Percentiles rank a stretch among this genome's conserved stretches.
These are phyloP conservation scores for Taphrina betulina DNA, from an alignment of 1,139 yeast genomes.

Conservation along the genomic window DNA sequence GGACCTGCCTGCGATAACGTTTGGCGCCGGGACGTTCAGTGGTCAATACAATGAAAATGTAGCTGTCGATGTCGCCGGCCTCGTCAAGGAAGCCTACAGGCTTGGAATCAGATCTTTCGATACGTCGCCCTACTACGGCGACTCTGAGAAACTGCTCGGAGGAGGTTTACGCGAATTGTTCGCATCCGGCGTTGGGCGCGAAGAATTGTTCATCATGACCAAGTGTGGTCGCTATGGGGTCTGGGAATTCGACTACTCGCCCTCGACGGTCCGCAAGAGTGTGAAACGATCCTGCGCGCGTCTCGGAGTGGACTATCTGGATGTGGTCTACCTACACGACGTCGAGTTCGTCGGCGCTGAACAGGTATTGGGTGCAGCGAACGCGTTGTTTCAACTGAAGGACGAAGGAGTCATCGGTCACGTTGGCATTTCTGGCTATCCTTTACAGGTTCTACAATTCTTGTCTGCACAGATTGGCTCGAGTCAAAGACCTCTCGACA, in stretches of 20 bases:
- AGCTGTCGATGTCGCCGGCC: slow-evolving; percentile 51
- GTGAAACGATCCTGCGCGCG: slow-evolving; percentile 59
- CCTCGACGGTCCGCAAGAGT: slow-evolving; percentile 59
- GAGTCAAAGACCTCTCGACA: slow-evolving; percentile 60
- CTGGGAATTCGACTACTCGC: slow-evolving; percentile 72
- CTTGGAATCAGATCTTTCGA: slow-evolving; percentile 77
- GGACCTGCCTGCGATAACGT: slow-evolving; percentile 56
- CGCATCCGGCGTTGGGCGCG: slow-evolving; percentile 54
- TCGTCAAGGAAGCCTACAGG: slow-evolving; percentile 61
- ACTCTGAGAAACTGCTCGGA: slow-evolving; percentile 76
- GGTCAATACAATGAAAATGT: slow-evolving; percentile 67
- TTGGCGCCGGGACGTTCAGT: slow-evolving; percentile 88
- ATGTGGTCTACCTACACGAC: slow-evolving; percentile 53
- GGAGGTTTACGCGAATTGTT: slow-evolving; percentile 53
- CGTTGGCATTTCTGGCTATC: slow-evolving; percentile 86
- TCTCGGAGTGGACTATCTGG: slow-evolving; percentile 39
- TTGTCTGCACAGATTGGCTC: slow-evolving; percentile 47
- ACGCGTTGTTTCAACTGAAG: slow-evolving; percentile 59
- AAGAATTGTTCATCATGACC: slow-evolving; percentile 69
- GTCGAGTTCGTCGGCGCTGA: slow-evolving; percentile 70
- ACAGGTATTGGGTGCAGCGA: slow-evolving; percentile 61
- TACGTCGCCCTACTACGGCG: slow-evolving; percentile 91
- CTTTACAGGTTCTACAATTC: slow-evolving; percentile 60
- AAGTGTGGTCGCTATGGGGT: slow-evolving; percentile 77
- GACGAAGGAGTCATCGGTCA: slow-evolving; percentile 61